Percentiles rank a stretch among this genome's conserved stretches.
Conservation (phyloP, 2,329 filamentous ascomycete genomes). For the Myriosclerotinia duriaeana region DNA sequence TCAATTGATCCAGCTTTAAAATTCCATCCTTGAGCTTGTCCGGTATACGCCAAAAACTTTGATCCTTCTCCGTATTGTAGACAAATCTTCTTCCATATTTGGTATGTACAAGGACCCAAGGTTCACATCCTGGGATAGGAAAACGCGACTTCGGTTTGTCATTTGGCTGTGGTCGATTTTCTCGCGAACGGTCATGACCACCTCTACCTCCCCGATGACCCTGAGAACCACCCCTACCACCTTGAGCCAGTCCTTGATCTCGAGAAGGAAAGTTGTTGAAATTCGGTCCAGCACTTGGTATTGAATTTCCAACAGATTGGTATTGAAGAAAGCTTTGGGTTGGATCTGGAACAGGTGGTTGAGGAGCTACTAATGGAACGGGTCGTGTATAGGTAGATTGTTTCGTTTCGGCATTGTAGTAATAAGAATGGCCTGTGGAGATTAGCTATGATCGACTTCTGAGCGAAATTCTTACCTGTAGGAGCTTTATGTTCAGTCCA, state of each 20-base stretch:
- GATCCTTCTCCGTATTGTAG: conserved; percentile 80
- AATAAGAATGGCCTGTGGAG: conserved; percentile 68
- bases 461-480: conserved; percentile 45
- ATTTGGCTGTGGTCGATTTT: conserved; percentile 58
- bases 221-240: conserved; percentile 45
- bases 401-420: conserved; percentile 79
- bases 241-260: conserved; percentile 31
- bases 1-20: conserved; percentile 68
- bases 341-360: conserved; percentile 35
- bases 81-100: conserved; percentile 87
- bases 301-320: conserved; percentile 44
- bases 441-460: neutral
- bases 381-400: conserved; percentile 85
- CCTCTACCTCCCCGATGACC: conserved; percentile 51
- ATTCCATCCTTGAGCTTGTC: conserved; percentile 80
- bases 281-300: conserved; percentile 41
- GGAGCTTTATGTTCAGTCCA: conserved; percentile 96
- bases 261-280: conserved; percentile 35
- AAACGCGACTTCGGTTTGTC: conserved; percentile 82
- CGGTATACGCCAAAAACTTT: conserved; percentile 95
- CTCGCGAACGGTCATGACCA: conserved; percentile 51
- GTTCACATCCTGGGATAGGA: conserved; percentile 74
- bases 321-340: conserved; percentile 47
- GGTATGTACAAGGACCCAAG: conserved; percentile 92
- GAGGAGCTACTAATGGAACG: conserved; percentile 40